These are phyloP conservation scores for Cyphellophora europaea DNA, from an alignment of 2,329 filamentous ascomycete species.

Conservation along the genomic window DNA sequence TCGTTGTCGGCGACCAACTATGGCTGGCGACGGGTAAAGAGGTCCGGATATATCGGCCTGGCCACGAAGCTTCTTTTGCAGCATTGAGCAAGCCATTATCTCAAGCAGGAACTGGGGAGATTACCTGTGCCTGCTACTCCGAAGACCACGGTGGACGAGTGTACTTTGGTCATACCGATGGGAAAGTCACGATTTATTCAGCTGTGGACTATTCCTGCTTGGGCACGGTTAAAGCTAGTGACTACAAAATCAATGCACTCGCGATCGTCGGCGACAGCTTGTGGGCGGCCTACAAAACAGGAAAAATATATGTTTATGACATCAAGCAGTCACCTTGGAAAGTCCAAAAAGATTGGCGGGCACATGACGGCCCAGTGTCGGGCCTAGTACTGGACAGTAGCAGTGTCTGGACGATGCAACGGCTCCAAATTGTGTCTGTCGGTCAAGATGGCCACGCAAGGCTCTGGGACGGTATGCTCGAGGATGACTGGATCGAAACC, in stretches of 20 bases:
- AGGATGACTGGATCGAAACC: constrained; percentile 88
- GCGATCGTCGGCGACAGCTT: constrained; percentile 71
- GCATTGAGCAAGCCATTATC: constrained; percentile 48
- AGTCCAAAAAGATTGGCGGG: constrained; percentile 89
- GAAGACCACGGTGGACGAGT: constrained; percentile 67
- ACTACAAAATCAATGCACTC: constrained; percentile 90
- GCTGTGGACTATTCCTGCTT: constrained; percentile 65
- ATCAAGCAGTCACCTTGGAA: constrained; percentile 73
- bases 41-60: constrained; percentile 73
- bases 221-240: constrained; percentile 73
- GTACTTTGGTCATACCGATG: constrained; percentile 86
- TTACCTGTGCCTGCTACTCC: constrained; percentile 73
- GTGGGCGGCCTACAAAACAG: constrained; percentile 92
- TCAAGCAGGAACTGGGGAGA: constrained; percentile 68
- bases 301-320: constrained; percentile 90
- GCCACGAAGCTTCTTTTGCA: constrained; percentile 57
- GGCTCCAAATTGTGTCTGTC: constrained; percentile 74
- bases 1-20: constrained; percentile 73
- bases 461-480: constrained; percentile 84
- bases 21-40: constrained; percentile 88
- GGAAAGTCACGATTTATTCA: constrained; percentile 91
- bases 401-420: constrained; percentile 75
- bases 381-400: constrained; percentile 69
- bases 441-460: constrained; percentile 79
- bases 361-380: constrained; percentile 73